phyloP scores from a whole-genome alignment of 345 rosid species.

The Bruguiera sexangula region DNA sequence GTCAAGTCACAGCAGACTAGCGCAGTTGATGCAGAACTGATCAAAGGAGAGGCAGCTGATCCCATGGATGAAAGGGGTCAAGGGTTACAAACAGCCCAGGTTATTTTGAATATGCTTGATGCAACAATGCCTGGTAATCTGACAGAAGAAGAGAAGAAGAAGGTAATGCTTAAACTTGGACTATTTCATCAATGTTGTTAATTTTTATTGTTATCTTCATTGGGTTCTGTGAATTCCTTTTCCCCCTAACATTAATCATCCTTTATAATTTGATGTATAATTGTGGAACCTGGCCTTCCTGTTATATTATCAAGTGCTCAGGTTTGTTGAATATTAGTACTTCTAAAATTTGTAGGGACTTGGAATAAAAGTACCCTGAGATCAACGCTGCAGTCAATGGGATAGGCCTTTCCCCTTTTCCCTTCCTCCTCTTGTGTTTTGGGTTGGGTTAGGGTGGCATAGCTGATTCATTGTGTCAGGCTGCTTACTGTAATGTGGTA shows the following conservation, averaged over 20 bases:
- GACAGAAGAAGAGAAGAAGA: slow-evolving; percentile 61
- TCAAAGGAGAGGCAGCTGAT: slow-evolving; percentile 36
- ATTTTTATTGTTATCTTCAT: neutral
- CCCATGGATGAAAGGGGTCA: slow-evolving; percentile 57
- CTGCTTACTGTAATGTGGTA: neutral
- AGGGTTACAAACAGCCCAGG: slow-evolving; percentile 63
- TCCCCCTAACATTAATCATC: neutral
- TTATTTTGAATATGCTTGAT: slow-evolving; percentile 86
- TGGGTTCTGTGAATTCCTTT: neutral
- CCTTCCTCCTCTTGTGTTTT: no score
- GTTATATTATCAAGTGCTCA: neutral
- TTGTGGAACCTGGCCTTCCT: slow-evolving; percentile 1
- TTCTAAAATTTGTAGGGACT: neutral
- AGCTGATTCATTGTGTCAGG: neutral
- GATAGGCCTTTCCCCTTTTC: no score
- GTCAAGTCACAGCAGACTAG: slow-evolving; percentile 28
- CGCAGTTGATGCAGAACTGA: slow-evolving; percentile 41
- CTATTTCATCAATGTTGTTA: neutral
- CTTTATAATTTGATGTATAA: neutral
- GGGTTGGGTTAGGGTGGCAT: no score
- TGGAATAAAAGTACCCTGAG: neutral
- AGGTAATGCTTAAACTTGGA: slow-evolving; percentile 43
- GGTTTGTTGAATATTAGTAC: neutral
- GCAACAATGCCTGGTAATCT: slow-evolving; percentile 68
- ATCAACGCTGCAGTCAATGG: no score